Evolutionary conservation across 768 basidiomycete species (phyloP).

Genomic region (Mrakia blollopis): DNA sequence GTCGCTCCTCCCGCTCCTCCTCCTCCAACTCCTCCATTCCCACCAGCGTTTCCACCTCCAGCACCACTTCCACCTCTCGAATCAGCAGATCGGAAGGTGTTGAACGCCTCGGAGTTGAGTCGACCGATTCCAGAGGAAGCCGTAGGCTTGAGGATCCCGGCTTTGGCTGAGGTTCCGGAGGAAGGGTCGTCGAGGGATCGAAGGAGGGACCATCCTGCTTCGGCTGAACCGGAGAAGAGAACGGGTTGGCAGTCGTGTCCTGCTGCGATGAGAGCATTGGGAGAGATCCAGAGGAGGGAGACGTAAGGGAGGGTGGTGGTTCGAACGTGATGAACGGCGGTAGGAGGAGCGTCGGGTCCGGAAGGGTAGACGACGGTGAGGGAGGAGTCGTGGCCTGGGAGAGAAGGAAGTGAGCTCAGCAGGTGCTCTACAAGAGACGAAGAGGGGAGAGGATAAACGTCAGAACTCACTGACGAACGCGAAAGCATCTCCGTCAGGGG

Average conservation of each 20-base stretch:
- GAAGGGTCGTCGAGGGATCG: slow-evolving; percentile 83
- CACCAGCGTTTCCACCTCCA: slow-evolving; percentile 28
- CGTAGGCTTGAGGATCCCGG: slow-evolving; percentile 49
- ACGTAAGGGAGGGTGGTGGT: slow-evolving; percentile 74
- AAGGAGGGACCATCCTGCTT: slow-evolving; percentile 66
- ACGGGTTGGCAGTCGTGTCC: slow-evolving; percentile 97
- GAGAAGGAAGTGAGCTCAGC: neutral
- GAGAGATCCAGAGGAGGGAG: slow-evolving; percentile 78
- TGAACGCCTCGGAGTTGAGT: slow-evolving; percentile 88
- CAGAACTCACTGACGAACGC: slow-evolving; percentile 78
- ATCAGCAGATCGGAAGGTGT: slow-evolving; percentile 88
- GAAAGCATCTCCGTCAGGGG: slow-evolving; percentile 87
- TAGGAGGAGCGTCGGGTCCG: slow-evolving; percentile 47
- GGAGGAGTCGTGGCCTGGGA: slow-evolving; percentile 87
- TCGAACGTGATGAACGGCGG: slow-evolving; percentile 63
- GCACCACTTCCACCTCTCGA: slow-evolving; percentile 55
- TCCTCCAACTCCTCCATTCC: slow-evolving; percentile 42
- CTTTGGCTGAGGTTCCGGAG: slow-evolving; percentile 50
- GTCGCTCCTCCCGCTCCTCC: slow-evolving; percentile 54
- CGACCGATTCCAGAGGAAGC: slow-evolving; percentile 53
- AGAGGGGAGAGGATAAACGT: neutral
- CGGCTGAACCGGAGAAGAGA: slow-evolving; percentile 67
- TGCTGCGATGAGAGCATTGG: slow-evolving; percentile 77
- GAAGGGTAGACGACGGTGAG: slow-evolving; percentile 85
- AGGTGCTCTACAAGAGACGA: neutral